A percentile compares a stretch with the other conserved stretches of the same genome.
These are phyloP conservation scores for Cryphonectria radicalis DNA, from an alignment of 2,329 filamentous ascomycete genomes.

Conservation along the genomic window DNA sequence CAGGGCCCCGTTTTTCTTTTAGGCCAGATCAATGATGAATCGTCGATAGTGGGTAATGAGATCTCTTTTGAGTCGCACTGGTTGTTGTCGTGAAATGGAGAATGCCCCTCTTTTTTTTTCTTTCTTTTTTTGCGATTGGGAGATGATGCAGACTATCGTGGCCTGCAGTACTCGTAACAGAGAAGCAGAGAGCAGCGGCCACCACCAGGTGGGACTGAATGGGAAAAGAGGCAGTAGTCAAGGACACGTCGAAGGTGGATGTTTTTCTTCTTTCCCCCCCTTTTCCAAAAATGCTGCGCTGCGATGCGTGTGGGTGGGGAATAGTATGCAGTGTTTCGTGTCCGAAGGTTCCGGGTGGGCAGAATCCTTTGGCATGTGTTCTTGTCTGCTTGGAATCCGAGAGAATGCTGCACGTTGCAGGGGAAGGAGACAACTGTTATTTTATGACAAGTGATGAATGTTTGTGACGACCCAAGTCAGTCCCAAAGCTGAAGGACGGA, in stretches of 20 bases:
- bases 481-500: slow-evolving; percentile 1
- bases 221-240: neutral
- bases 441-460: slow-evolving; percentile 13
- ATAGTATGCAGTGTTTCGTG: slow-evolving; percentile 12
- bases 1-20: neutral
- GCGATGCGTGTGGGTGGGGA: slow-evolving; percentile 19
- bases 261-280: neutral
- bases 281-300: neutral
- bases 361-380: slow-evolving; percentile 16
- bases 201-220: neutral
- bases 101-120: neutral
- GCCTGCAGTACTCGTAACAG: neutral
- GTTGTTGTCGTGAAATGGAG: neutral
- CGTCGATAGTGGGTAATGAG: neutral
- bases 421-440: slow-evolving; percentile 1
- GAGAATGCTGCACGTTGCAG: slow-evolving; percentile 21
- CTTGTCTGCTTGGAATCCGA: slow-evolving; percentile 10
- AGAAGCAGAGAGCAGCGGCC: neutral
- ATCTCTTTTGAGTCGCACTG: neutral
- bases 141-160: neutral
- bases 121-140: neutral
- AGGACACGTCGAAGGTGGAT: slow-evolving; percentile 16
- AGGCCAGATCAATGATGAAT: neutral
- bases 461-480: neutral
- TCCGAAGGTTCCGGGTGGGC: slow-evolving; percentile 10